Conservation (phyloP, 345 rosid species). For the Eucalyptus brandiana region DNA sequence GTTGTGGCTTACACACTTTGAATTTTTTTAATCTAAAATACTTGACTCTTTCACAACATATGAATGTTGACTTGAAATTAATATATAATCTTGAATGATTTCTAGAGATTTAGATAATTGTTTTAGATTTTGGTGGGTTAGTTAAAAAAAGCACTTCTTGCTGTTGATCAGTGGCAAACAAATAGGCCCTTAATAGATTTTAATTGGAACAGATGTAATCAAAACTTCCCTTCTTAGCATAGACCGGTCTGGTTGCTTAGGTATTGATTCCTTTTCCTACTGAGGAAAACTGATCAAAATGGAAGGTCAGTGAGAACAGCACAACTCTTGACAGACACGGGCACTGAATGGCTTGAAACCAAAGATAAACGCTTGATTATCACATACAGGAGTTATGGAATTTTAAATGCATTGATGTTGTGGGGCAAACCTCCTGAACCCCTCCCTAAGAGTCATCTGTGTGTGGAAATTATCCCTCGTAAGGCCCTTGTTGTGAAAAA, state of each 20-base stretch:
- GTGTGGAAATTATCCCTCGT: not conserved
- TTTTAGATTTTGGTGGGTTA: not conserved
- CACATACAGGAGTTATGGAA: not conserved
- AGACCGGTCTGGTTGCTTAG: not conserved
- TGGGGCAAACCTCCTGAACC: not conserved
- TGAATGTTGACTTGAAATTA: not conserved
- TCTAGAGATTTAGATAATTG: not conserved
- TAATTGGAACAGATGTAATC: not conserved
- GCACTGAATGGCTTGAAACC: not conserved
- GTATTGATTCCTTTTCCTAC: not conserved
- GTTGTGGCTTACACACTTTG: not conserved
- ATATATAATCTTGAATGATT: not conserved
- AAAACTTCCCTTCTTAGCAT: not conserved
- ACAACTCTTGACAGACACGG: not conserved
- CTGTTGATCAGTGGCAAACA: not conserved
- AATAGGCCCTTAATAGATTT: not conserved
- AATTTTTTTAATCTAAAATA: not conserved
- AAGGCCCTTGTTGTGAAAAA: not conserved
- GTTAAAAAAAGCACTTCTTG: not conserved
- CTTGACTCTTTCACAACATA: not conserved
- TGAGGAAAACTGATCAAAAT: not conserved
- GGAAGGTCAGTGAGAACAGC: not conserved
- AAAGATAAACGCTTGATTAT: not conserved
- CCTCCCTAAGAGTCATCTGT: not conserved
- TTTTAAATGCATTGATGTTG: not conserved